Conservation (phyloP, 2,329 filamentous ascomycete genomes). For the Colletotrichum falcatum region DNA sequence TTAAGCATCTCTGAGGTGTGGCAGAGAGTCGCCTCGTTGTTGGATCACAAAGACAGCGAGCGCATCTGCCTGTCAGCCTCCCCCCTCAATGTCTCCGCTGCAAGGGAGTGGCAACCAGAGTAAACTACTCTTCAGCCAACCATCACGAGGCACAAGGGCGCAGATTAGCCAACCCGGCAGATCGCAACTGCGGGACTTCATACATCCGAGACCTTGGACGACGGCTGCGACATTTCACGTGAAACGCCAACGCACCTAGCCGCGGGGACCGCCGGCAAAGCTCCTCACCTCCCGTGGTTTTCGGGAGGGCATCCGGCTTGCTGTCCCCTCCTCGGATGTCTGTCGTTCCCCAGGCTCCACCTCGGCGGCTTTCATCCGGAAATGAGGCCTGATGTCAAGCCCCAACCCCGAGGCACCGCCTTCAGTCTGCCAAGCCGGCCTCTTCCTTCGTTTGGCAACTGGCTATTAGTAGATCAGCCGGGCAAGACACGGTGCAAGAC, state of each 20-base stretch:
- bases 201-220: background rate
- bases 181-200: background rate
- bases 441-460: background rate
- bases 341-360: slow-evolving; percentile 6
- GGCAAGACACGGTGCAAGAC: background rate
- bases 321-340: background rate
- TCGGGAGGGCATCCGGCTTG: background rate
- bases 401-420: background rate
- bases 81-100: background rate
- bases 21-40: background rate
- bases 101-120: background rate
- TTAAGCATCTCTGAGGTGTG: background rate
- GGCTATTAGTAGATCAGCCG: background rate
- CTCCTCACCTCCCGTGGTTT: background rate
- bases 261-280: background rate
- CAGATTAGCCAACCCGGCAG: background rate
- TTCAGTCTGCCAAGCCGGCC: slow-evolving; percentile 6
- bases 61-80: background rate
- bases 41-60: too few species aligned
- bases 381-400: slow-evolving; percentile 21
- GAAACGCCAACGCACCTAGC: background rate
- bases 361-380: slow-evolving; percentile 9
- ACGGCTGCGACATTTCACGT: background rate
- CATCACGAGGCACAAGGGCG: background rate
- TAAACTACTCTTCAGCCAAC: background rate